These are phyloP conservation scores for Bonia amplexicaulis DNA, from an alignment of 176 grass and related monocot genomes.

Conservation along the genomic window DNA sequence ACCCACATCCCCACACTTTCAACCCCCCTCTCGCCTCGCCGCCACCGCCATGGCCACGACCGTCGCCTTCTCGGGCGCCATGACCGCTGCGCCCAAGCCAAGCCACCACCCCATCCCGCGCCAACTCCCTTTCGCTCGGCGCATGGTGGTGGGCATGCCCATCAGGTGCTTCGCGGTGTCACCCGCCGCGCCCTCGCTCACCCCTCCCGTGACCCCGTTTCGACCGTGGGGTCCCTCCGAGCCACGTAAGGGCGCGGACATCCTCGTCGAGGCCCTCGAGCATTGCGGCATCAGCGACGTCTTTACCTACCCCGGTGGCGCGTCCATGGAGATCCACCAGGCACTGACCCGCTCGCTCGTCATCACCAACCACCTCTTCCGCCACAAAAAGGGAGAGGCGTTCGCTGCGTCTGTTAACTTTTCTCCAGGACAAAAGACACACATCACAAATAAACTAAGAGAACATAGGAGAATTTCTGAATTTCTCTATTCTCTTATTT, in stretches of 20 bases:
- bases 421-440: no score
- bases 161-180: conserved; percentile 59
- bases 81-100: background rate
- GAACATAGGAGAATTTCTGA: no score
- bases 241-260: conserved; percentile 86
- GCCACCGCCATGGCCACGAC: conserved; percentile 20
- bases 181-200: conserved; percentile 25
- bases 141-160: no score
- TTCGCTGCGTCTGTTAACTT: conserved; percentile 84
- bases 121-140: background rate
- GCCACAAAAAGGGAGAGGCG: conserved; percentile 90
- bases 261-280: conserved; percentile 95
- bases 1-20: no score
- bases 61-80: background rate
- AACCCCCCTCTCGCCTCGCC: background rate
- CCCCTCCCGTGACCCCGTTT: conserved; percentile 25
- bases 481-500: no score
- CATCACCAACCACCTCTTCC: conserved; percentile 87
- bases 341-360: conserved; percentile 83
- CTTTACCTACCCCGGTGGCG: conserved; percentile 92
- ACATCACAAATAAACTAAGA: no score
- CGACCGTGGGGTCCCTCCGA: conserved; percentile 52
- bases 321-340: conserved; percentile 99
- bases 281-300: conserved; percentile 69
- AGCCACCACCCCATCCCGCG: background rate